Evolutionary conservation across 148 eudicot species (phyloP), one percentile per base, ranked within the genome.

Genomic region (Gaultheria prostrata): DNA sequence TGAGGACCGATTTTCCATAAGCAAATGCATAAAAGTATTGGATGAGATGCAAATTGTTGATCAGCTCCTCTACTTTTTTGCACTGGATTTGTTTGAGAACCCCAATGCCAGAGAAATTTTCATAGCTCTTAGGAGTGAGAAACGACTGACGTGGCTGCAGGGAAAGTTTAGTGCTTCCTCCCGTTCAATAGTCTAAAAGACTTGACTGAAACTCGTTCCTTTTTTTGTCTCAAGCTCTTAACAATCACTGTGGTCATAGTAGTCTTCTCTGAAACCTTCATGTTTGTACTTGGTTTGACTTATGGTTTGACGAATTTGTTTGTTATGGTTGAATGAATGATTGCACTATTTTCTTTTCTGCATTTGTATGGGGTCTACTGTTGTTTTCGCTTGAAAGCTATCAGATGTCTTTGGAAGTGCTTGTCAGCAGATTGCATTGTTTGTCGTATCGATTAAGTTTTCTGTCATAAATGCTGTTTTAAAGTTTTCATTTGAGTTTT

Each of bases 11-110:
- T 90, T 91, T 84, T 86, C 98, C 50, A 93, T 89, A 51, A 94
- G 94, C 91, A 93, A 89, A 80, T 94, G 94, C 91, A 90, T 93
- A 69, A 87, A 87, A 86, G 89, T 88, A 80, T 75, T 90, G 86
- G 95, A 94, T 84, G 93, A 91, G 84, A 91, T 90, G 89, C 93
- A 90, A 88, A 92, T 90, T 80, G 86, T 92, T 86, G 93, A 94
- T 77, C 92, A 94, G 80, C 80, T 82, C 87, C 85, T 93, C 82
- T 92, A 90, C 88, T 90, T 93, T 87, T 89, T 86, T 81, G 89
- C 94, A 67, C 85, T 89, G 89, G 98, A 92, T 82, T 88, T 90
- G 28, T 91, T 92, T 83, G 93, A 92, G 83, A 89, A 86, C 83
- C 88, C 91, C 50, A 85, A 79, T 80, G 87, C 91, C 35, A 87